Percentiles rank a stretch among this genome's conserved stretches.
phyloP scores from a whole-genome alignment of 1,139 yeast genomes.

The Wickerhamomyces sp. region DNA sequence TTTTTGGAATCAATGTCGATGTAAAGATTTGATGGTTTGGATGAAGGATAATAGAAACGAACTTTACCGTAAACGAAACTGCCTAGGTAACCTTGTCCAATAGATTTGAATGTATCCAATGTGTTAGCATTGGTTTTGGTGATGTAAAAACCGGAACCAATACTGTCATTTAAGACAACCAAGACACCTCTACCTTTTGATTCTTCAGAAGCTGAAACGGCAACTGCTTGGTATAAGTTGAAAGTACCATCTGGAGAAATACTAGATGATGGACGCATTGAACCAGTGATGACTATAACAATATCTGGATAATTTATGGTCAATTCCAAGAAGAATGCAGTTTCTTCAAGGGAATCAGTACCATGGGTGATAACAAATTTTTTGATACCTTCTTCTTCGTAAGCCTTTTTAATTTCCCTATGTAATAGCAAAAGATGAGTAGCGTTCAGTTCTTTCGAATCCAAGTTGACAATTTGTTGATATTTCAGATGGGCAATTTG shows the following conservation, averaged over 20 bases:
- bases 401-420: conserved; percentile 36
- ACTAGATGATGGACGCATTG: conserved; percentile 70
- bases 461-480: conserved; percentile 62
- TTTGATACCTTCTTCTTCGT: conserved; percentile 40
- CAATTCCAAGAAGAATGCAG: conserved; percentile 61
- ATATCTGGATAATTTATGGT: conserved; percentile 49
- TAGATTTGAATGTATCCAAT: conserved; percentile 61
- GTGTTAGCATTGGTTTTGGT: conserved; percentile 69
- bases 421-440: conserved; percentile 32
- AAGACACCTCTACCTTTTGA: conserved; percentile 56
- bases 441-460: conserved; percentile 57
- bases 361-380: conserved; percentile 66
- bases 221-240: conserved; percentile 66
- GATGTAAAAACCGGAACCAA: conserved; percentile 64
- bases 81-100: conserved; percentile 68
- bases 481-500: conserved; percentile 53
- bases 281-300: conserved; percentile 65
- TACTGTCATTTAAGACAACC: conserved; percentile 61
- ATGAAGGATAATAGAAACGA: conserved; percentile 60
- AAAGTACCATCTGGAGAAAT: conserved; percentile 70
- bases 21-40: conserved; percentile 46
- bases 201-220: conserved; percentile 49
- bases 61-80: conserved; percentile 63
- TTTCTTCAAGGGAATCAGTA: conserved; percentile 68
- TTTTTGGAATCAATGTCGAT: conserved; percentile 31